phyloP scores from a whole-genome alignment of 106 monocot genomes.

The Apostasia ramifera region DNA sequence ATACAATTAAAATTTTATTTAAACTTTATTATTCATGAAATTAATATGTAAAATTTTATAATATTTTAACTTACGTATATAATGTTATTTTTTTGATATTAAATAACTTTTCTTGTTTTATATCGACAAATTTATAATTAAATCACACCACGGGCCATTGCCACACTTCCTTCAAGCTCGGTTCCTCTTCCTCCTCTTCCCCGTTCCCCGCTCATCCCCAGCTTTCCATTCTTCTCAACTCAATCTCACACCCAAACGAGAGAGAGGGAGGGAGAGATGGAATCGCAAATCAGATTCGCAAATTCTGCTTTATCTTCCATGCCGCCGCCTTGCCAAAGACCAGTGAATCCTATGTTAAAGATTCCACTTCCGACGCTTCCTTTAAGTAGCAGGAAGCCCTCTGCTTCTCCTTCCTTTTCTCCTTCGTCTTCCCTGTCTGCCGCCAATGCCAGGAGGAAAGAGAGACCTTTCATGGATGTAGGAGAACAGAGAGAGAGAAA shows the following conservation, averaged over 20 bases:
- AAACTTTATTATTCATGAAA: no score
- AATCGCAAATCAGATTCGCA: background rate
- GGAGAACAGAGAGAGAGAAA: background rate
- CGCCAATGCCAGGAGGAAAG: background rate
- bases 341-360: background rate
- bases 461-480: background rate
- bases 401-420: background rate
- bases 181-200: background rate
- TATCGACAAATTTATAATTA: no score
- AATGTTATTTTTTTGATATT: no score
- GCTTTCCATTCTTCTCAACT: background rate
- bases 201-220: background rate
- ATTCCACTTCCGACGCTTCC: background rate
- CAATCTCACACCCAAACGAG: background rate
- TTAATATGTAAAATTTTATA: no score
- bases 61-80: no score
- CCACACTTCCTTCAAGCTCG: background rate
- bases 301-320: background rate
- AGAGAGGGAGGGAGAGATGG: constrained; percentile 4
- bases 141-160: no score
- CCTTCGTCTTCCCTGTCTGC: background rate
- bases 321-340: background rate
- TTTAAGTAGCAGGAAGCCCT: background rate
- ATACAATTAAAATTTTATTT: no score
- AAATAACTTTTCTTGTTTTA: no score